Conservation (phyloP, 768 basidiomycete species). For the Boletus edulis region DNA sequence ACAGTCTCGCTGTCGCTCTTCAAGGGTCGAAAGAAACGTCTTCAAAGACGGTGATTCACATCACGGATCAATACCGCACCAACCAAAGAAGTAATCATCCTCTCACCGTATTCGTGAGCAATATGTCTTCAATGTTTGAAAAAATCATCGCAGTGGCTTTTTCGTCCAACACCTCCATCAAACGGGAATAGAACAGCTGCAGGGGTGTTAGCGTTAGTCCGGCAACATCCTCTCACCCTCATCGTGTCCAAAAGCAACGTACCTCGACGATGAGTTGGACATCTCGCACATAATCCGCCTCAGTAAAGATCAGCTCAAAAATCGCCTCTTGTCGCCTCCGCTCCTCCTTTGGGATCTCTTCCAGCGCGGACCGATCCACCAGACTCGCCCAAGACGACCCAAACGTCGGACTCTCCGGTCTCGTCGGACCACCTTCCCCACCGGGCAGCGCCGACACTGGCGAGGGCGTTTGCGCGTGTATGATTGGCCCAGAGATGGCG, state of each 20-base stretch:
- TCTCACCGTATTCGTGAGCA: slow-evolving; percentile 81
- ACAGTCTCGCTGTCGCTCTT: slow-evolving; percentile 88
- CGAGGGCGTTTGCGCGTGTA: slow-evolving; percentile 32
- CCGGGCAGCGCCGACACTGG: neutral
- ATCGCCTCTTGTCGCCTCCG: slow-evolving; percentile 92
- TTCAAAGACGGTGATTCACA: slow-evolving; percentile 21
- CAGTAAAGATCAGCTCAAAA: slow-evolving; percentile 92
- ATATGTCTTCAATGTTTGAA: slow-evolving; percentile 90
- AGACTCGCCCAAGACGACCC: slow-evolving; percentile 88
- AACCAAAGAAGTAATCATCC: neutral
- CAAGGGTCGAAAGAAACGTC: slow-evolving; percentile 84
- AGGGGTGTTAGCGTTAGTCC: neutral
- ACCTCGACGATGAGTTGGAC: slow-evolving; percentile 92
- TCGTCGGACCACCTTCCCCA: slow-evolving; percentile 24
- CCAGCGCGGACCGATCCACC: slow-evolving; percentile 79
- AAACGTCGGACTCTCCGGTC: slow-evolving; percentile 60
- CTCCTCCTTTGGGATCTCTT: slow-evolving; percentile 75
- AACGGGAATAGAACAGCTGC: slow-evolving; percentile 84
- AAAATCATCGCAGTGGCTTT: slow-evolving; percentile 84
- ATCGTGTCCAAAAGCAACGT: slow-evolving; percentile 15
- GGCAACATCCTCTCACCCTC: too few relatives aligned
- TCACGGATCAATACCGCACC: neutral
- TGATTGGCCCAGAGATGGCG: slow-evolving; percentile 70
- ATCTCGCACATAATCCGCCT: slow-evolving; percentile 86
- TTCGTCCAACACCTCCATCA: slow-evolving; percentile 67